phyloP scores from a whole-genome alignment of 352 stramenopile species.

The Phytopythium montanum region DNA sequence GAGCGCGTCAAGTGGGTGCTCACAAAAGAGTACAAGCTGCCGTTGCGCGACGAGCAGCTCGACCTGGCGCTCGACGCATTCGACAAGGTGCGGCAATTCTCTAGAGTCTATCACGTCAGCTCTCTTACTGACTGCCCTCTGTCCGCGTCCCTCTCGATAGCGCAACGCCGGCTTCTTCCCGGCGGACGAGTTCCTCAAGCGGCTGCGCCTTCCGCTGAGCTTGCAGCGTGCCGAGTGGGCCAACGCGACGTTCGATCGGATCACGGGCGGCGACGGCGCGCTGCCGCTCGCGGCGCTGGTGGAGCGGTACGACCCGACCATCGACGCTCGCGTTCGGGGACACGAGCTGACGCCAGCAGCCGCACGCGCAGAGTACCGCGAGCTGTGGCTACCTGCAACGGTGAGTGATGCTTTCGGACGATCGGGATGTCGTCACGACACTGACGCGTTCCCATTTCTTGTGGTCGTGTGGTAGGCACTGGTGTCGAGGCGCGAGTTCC shows the following conservation, averaged over 20 bases:
- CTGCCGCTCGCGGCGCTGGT: conserved; percentile 43
- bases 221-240: conserved; percentile 33
- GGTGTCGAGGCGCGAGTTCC: conserved; percentile 34
- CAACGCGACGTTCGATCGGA: conserved; percentile 35
- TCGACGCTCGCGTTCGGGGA: conserved; percentile 51
- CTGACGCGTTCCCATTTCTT: background rate
- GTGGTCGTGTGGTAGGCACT: background rate
- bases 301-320: conserved; percentile 47
- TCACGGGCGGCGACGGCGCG: conserved; percentile 30
- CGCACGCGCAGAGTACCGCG: conserved; percentile 38
- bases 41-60: conserved; percentile 70
- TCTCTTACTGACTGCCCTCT: no score
- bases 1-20: conserved; percentile 68
- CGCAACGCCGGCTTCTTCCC: conserved; percentile 59
- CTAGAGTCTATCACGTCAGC: background rate
- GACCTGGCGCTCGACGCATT: conserved; percentile 68
- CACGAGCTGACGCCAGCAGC: conserved; percentile 30
- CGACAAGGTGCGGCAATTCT: conserved; percentile 36
- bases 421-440: no score
- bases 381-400: conserved; percentile 29
- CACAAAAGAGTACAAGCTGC: conserved; percentile 41
- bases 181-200: conserved; percentile 34
- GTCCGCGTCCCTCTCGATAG: conserved; percentile 3
- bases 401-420: background rate
- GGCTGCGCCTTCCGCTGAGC: conserved; percentile 34